Evolutionary conservation across 352 stramenopile genomes (phyloP).

Genomic region (Phytophthora pinifolia): DNA sequence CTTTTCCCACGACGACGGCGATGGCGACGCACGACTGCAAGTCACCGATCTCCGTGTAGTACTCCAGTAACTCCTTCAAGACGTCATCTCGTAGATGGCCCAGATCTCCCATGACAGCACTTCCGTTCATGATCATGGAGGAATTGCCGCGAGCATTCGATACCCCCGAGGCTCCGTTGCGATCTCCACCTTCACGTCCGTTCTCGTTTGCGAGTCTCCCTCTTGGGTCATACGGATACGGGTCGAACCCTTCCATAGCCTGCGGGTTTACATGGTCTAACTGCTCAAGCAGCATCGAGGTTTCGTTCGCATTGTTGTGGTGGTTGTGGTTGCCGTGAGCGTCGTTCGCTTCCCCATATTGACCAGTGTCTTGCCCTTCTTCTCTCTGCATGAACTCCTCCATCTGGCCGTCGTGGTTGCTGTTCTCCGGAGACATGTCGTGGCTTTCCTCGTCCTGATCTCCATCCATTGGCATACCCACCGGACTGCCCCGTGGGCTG

Average conservation of each 20-base stretch:
- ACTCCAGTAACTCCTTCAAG: conserved; percentile 87
- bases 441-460: conserved; percentile 19
- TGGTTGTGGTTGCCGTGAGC: conserved; percentile 23
- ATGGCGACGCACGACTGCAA: conserved; percentile 85
- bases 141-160: conserved; percentile 39
- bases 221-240: conserved; percentile 73
- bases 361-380: conserved; percentile 13
- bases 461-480: conserved; percentile 25
- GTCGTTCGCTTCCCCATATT: conserved; percentile 24
- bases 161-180: conserved; percentile 28
- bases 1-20: conserved; percentile 64
- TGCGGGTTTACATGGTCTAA: conserved; percentile 87
- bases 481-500: conserved; percentile 13
- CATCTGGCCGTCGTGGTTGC: conserved; percentile 17
- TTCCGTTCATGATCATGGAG: conserved; percentile 73
- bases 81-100: conserved; percentile 70
- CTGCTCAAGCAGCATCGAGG: conserved; percentile 77
- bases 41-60: conserved; percentile 86
- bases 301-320: conserved; percentile 56
- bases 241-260: conserved; percentile 85
- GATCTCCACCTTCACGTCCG: conserved; percentile 31
- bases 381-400: conserved; percentile 17
- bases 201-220: conserved; percentile 29
- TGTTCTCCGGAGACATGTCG: conserved; percentile 11
- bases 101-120: conserved; percentile 73